phyloP scores from a whole-genome alignment of 148 eudicot species.

The Rhododendron molle region DNA sequence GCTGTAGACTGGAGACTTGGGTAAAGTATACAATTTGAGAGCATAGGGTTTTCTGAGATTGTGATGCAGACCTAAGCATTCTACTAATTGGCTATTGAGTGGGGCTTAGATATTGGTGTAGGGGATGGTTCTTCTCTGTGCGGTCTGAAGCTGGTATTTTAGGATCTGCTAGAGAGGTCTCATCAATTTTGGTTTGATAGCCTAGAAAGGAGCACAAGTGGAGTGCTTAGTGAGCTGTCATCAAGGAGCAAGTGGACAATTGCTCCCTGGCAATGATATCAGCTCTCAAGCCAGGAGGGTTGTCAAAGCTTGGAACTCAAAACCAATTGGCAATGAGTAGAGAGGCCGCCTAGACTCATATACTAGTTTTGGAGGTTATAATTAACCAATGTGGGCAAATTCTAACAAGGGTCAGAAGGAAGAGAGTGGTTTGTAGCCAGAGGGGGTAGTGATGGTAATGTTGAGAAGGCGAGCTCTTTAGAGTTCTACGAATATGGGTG shows the following conservation, averaged over 20 bases:
- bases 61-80: background rate
- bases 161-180: background rate
- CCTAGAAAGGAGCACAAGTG: background rate
- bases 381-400: background rate
- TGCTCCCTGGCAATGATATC: background rate
- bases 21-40: background rate
- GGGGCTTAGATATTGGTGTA: background rate
- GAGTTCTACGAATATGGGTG: background rate
- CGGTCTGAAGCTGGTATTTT: background rate
- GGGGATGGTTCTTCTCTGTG: background rate
- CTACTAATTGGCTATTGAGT: background rate
- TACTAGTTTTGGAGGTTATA: too few relatives aligned
- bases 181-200: background rate
- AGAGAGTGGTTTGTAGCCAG: background rate
- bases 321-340: background rate
- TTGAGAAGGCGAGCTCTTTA: background rate
- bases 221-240: background rate
- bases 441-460: background rate
- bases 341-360: too few relatives aligned
- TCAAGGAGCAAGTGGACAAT: background rate
- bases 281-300: background rate
- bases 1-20: background rate
- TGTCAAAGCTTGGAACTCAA: too few relatives aligned
- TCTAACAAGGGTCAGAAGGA: background rate
- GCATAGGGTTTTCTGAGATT: background rate